phyloP scores from a whole-genome alignment of 2,329 filamentous ascomycete genomes.

The Trichoderma sp. region DNA sequence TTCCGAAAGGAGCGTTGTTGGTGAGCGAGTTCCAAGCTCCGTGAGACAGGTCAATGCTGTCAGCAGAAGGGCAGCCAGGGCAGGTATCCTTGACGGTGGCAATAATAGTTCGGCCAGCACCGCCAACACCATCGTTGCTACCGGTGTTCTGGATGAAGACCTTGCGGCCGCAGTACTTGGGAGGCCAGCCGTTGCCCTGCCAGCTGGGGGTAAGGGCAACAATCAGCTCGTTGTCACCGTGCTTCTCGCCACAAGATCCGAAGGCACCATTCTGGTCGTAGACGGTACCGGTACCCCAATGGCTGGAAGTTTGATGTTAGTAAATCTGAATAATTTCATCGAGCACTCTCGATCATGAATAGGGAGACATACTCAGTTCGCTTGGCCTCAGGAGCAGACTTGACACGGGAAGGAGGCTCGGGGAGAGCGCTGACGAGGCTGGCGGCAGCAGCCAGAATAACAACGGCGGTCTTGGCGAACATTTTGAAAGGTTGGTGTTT shows the following conservation, averaged over 20 bases:
- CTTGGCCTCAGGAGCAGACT: conserved; percentile 12
- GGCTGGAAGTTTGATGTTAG: neutral
- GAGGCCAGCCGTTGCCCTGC: conserved; percentile 13
- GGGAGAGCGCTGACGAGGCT: conserved; percentile 19
- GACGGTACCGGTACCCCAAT: conserved; percentile 12
- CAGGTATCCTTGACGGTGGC: conserved; percentile 16
- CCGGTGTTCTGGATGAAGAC: conserved; percentile 19
- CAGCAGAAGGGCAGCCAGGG: conserved; percentile 15
- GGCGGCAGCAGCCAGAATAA: conserved; percentile 19
- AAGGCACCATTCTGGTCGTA: neutral
- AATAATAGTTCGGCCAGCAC: neutral
- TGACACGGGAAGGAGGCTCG: conserved; percentile 14
- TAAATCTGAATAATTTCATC: neutral
- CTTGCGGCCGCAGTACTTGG: conserved; percentile 21
- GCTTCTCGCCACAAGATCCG: conserved; percentile 17
- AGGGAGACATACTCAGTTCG: conserved; percentile 5
- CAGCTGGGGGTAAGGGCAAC: conserved; percentile 15
- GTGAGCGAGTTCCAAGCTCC: conserved; percentile 16
- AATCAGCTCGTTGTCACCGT: conserved; percentile 11
- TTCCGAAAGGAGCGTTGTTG: conserved; percentile 12
- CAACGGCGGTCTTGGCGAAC: conserved; percentile 18
- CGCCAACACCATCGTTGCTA: conserved; percentile 16
- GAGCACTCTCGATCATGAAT: neutral
- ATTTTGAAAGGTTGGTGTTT: conserved; percentile 11
- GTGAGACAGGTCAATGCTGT: conserved; percentile 18